Evolutionary conservation across 2,329 filamentous ascomycete species (phyloP), one percentile per base, ranked within the genome.

Genomic region (Botrytis paeoniae): DNA sequence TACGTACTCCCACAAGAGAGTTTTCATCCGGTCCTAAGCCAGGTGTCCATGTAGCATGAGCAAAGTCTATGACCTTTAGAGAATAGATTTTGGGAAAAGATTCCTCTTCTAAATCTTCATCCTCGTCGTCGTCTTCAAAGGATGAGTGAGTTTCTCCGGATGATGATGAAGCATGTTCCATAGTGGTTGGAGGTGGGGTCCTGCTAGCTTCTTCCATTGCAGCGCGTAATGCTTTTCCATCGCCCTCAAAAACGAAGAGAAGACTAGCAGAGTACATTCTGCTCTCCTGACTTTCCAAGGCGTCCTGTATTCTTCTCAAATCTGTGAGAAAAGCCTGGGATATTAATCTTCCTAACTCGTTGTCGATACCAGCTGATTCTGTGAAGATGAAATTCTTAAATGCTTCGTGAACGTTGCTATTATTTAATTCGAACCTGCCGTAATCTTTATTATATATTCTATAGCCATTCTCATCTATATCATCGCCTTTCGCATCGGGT

Each of bases 51-150:
- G 86, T 84, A 18, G 96, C 96, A 82, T 99, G 96, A 1, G 96
- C 96, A 86, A 99, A 99, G 82, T 99, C 96, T 78, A 99, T 99
- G 75, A 99, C 86, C 80, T 95, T 96, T 68, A 98, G 86, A 20
- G 89, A 88, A 79, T 92, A 93, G 61, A 97, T 88, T 78, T 91
- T 91, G 0, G 92, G 92, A 18, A 81, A 80, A 74, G 83, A 80
- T 69, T 87, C 85, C 63, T 85, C 83, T 4, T 89, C 87, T 2
- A 90, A 87, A 0, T 89, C 87, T 2, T 84, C 85, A 85, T 81
- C 80, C 0, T 83, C 87, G 1, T 90, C 85, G 85, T 81, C 80
- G 0, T 83, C 45, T 83, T 82, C 32, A 12, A 59, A 72, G 16
- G 63, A 66, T 43, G 39, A 72, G 9, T 41, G 62, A 39, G 61